phyloP scores from a whole-genome alignment of 257 asterid genomes.

The Capsicum baccatum region DNA sequence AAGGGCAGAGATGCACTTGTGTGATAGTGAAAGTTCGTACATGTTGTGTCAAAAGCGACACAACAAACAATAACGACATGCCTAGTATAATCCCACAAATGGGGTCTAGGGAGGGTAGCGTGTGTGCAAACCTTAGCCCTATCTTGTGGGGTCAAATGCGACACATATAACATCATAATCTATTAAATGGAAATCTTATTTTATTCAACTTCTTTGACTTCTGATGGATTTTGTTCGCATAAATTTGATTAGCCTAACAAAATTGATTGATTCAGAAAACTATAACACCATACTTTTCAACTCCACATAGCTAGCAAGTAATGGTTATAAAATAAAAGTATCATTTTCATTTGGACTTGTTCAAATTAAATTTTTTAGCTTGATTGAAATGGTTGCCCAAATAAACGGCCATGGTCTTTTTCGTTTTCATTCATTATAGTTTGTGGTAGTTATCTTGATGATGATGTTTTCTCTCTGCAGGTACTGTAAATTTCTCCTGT shows the following conservation, averaged over 20 bases:
- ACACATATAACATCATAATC: not conserved
- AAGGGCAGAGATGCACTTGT: not conserved
- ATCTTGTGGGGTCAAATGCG: not conserved
- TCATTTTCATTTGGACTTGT: not conserved
- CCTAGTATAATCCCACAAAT: no score
- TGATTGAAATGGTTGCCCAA: not conserved
- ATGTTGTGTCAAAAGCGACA: not conserved
- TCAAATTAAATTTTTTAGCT: not conserved
- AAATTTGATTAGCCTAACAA: not conserved
- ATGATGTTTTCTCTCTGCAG: conserved; percentile 39
- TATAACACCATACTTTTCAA: not conserved
- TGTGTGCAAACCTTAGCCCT: no score
- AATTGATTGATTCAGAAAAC: not conserved
- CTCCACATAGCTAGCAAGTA: conserved; percentile 15
- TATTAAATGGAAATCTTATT: conserved; percentile 8
- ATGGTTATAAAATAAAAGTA: not conserved
- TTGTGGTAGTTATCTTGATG: conserved; percentile 11
- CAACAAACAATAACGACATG: no score
- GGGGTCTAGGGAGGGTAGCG: no score
- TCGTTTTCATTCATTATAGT: not conserved
- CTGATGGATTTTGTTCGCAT: not conserved
- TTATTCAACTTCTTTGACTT: conserved; percentile 15
- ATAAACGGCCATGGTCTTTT: not conserved
- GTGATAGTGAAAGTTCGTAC: not conserved
- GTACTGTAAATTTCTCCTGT: conserved; percentile 57